Conservation (phyloP, 768 basidiomycete species). For the Rubroboletus satanas region DNA sequence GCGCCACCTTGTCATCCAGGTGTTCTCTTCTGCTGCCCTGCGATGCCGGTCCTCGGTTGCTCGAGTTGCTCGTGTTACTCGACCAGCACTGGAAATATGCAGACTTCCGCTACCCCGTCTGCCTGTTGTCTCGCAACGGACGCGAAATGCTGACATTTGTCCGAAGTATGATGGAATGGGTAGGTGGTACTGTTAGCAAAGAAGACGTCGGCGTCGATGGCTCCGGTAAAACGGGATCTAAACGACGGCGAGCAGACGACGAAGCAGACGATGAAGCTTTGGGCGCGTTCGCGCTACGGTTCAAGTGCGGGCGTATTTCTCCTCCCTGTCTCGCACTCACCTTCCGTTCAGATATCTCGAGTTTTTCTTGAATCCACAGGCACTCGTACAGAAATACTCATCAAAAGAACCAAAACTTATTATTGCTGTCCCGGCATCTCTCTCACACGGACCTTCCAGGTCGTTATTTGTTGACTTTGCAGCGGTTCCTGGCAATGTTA, state of each 20-base stretch:
- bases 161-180: constrained; percentile 98
- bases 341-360: constrained; percentile 70
- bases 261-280: constrained; percentile 79
- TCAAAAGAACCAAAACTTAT: constrained; percentile 90
- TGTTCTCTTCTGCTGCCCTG: constrained; percentile 88
- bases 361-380: constrained; percentile 81
- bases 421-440: constrained; percentile 85
- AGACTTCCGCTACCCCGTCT: constrained; percentile 80
- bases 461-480: constrained; percentile 85
- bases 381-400: constrained; percentile 76
- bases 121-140: constrained; percentile 86
- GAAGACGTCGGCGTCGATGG: constrained; percentile 86
- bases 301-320: constrained; percentile 57
- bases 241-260: constrained; percentile 56
- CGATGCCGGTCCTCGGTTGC: constrained; percentile 89
- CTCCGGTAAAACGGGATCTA: constrained; percentile 48
- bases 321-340: neutral
- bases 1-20: constrained; percentile 73
- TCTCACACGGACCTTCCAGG: constrained; percentile 91
- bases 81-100: constrained; percentile 98
- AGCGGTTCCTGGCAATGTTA: constrained; percentile 74
- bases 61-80: constrained; percentile 92
- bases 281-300: constrained; percentile 83
- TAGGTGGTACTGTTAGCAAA: constrained; percentile 91
- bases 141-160: constrained; percentile 93